Evolutionary conservation across 2,329 filamentous ascomycete genomes (phyloP).

Genomic region (Moelleriella libera): DNA sequence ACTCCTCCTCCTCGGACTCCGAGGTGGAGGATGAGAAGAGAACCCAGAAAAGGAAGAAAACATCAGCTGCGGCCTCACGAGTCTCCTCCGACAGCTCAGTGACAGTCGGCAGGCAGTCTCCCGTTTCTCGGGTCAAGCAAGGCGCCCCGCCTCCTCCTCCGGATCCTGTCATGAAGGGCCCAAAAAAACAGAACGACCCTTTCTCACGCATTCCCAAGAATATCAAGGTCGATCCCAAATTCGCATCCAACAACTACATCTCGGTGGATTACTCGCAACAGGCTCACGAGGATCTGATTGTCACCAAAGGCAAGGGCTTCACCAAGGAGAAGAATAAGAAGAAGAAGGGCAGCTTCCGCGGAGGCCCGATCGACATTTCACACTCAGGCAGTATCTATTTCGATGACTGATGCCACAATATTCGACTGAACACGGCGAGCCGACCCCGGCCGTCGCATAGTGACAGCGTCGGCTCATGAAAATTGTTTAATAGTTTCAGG

Average conservation of each 20-base stretch:
- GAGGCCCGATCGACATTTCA: conserved; percentile 72
- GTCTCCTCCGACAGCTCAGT: conserved; percentile 29
- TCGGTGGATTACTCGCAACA: conserved; percentile 78
- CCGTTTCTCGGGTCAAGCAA: conserved; percentile 16
- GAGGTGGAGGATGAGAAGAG: conserved; percentile 15
- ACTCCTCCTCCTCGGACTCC: conserved; percentile 16
- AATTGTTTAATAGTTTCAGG: too few species aligned
- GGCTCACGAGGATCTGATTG: conserved; percentile 75
- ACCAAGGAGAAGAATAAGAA: conserved; percentile 99
- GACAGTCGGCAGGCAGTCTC: conserved; percentile 39
- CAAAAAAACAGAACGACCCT: conserved; percentile 46
- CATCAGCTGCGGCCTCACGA: conserved; percentile 8
- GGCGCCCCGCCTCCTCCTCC: conserved; percentile 36
- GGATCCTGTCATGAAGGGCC: conserved; percentile 22
- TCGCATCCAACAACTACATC: conserved; percentile 68
- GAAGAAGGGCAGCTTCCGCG: conserved; percentile 80
- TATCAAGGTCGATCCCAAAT: conserved; percentile 51
- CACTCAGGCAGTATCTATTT: conserved; percentile 87
- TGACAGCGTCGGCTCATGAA: too few species aligned
- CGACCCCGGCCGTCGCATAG: too few species aligned
- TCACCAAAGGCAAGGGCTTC: conserved; percentile 92
- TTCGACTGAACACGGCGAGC: too few species aligned
- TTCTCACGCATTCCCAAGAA: conserved; percentile 67
- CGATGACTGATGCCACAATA: conserved; percentile 50
- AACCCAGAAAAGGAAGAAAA: conserved; percentile 9